A percentile compares a stretch with the other conserved stretches of the same genome.
Conservation (phyloP, 2,329 filamentous ascomycete species). For the Microsporum canis region DNA sequence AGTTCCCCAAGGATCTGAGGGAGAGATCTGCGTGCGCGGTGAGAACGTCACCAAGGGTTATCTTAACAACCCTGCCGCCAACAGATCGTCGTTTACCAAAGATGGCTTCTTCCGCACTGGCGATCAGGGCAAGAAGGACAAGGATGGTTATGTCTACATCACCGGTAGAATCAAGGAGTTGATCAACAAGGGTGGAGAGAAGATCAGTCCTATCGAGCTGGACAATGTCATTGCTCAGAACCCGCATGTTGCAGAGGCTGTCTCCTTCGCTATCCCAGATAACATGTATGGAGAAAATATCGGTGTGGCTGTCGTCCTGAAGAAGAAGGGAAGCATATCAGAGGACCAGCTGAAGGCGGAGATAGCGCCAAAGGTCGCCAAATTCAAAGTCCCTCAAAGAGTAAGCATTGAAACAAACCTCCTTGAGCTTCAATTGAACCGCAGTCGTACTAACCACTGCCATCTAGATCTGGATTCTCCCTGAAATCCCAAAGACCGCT, state of each 20-base stretch:
- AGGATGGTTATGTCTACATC: constrained; percentile 72
- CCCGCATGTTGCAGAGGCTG: constrained; percentile 62
- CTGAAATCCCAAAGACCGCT: constrained; percentile 82
- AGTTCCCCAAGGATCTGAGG: constrained; percentile 57
- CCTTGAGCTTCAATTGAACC: neutral
- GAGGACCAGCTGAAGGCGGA: constrained; percentile 55
- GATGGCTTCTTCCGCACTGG: constrained; percentile 79
- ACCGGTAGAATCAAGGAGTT: constrained; percentile 89
- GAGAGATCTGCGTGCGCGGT: constrained; percentile 71
- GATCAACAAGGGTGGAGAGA: constrained; percentile 80
- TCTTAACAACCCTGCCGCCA: constrained; percentile 69
- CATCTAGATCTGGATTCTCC: constrained; percentile 61
- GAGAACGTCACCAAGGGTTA: constrained; percentile 79
- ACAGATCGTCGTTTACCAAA: constrained; percentile 59
- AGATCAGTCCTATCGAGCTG: constrained; percentile 78
- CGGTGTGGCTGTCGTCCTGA: constrained; percentile 63
- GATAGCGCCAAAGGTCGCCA: constrained; percentile 59
- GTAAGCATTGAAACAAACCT: constrained; percentile 30
- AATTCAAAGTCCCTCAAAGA: constrained; percentile 79
- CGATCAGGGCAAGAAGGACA: constrained; percentile 70
- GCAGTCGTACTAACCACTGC: neutral
- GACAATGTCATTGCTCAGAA: constrained; percentile 71
- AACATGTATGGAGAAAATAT: constrained; percentile 77
- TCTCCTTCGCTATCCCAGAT: constrained; percentile 72
- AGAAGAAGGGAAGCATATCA: constrained; percentile 47